These are phyloP conservation scores for Stenogyne calaminthoides DNA, from an alignment of 305 asterid species.

Conservation along the genomic window DNA sequence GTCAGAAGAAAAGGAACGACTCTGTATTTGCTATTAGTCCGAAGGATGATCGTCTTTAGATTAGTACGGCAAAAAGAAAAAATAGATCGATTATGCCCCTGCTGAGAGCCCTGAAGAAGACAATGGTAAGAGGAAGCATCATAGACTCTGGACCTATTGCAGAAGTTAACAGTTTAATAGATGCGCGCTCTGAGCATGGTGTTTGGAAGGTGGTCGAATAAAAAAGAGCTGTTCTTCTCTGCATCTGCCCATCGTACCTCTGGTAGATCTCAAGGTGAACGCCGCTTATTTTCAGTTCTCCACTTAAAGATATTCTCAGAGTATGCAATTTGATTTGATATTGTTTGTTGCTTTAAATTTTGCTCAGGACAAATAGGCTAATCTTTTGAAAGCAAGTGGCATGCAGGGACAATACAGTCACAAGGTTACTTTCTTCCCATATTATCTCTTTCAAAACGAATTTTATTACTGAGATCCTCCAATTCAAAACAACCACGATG, in stretches of 20 bases:
- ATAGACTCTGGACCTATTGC: constrained; percentile 75
- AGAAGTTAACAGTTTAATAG: constrained; percentile 73
- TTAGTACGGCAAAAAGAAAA: constrained; percentile 21
- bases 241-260: constrained; percentile 85
- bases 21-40: constrained; percentile 16
- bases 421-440: constrained; percentile 41
- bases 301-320: neutral
- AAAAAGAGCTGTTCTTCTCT: constrained; percentile 69
- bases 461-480: neutral
- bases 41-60: constrained; percentile 21
- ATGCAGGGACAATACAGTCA: constrained; percentile 53
- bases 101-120: constrained; percentile 49
- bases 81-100: constrained; percentile 28
- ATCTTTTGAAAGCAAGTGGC: constrained; percentile 83
- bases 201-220: constrained; percentile 88
- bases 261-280: constrained; percentile 85
- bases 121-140: constrained; percentile 72
- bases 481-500: too few relatives aligned
- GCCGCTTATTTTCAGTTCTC: constrained; percentile 1
- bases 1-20: constrained; percentile 31
- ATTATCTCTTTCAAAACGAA: neutral
- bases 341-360: constrained; percentile 25
- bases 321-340: neutral
- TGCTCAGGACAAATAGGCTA: constrained; percentile 88
- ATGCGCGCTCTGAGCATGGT: constrained; percentile 80